Evolutionary conservation across 179 eudicot genomes (phyloP).

Genomic region (Amaranthus tricolor): DNA sequence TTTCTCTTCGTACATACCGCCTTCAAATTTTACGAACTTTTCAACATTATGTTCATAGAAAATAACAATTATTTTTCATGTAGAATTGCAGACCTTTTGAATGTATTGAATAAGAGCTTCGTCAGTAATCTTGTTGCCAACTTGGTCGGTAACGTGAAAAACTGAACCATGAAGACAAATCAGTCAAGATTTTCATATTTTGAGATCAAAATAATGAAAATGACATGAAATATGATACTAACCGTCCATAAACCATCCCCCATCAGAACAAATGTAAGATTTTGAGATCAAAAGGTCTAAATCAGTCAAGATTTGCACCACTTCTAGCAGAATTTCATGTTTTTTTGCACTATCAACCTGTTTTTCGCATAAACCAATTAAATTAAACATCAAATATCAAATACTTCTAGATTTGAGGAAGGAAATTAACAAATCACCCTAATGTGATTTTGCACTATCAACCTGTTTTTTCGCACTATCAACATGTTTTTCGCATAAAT

Average conservation of each 20-base stretch:
- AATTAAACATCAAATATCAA: not conserved
- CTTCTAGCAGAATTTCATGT: constrained; percentile 37
- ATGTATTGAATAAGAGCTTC: constrained; percentile 32
- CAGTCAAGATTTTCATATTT: not conserved
- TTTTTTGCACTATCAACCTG: constrained; percentile 41
- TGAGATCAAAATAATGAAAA: not conserved
- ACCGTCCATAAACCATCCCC: constrained; percentile 46
- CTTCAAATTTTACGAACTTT: constrained; percentile 21
- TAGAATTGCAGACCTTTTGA: constrained; percentile 25
- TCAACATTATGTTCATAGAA: not conserved
- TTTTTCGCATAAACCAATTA: constrained; percentile 1
- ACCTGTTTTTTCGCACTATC: constrained; percentile 38
- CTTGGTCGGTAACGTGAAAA: constrained; percentile 37
- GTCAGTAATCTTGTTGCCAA: constrained; percentile 38
- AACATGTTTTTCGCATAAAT: constrained; percentile 24
- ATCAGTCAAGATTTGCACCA: constrained; percentile 41
- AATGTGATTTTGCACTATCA: too few relatives aligned
- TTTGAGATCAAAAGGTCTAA: constrained; percentile 37
- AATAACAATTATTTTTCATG: not conserved
- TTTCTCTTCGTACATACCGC: constrained; percentile 33
- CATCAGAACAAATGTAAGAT: constrained; percentile 39
- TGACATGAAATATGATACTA: constrained; percentile 5
- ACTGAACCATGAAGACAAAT: constrained; percentile 24
- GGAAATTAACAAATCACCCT: constrained; percentile 4
- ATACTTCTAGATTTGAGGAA: not conserved